Evolutionary conservation across 1,139 yeast species (phyloP).

Genomic region (Blastobotrys indianensis): DNA sequence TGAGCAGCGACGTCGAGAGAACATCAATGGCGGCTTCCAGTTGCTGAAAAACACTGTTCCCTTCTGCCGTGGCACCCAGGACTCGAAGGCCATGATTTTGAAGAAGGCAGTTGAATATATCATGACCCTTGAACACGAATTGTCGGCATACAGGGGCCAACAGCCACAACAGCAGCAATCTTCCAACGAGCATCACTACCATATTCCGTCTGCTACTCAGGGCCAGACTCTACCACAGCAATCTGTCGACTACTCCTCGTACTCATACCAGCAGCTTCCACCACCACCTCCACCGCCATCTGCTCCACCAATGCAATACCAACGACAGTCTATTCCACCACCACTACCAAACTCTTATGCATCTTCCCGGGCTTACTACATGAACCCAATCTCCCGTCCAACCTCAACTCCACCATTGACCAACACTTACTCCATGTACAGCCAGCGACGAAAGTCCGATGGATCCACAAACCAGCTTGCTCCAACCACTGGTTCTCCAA

Average conservation of each 20-base stretch:
- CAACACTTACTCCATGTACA: conserved; percentile 7
- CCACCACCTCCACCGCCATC: conserved; percentile 17
- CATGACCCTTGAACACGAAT: conserved; percentile 33
- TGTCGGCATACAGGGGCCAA: conserved; percentile 10
- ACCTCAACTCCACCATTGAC: conserved; percentile 22
- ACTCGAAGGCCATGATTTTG: conserved; percentile 41
- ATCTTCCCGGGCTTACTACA: not conserved
- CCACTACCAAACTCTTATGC: conserved; percentile 7
- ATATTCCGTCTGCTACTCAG: conserved; percentile 11
- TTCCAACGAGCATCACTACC: conserved; percentile 7
- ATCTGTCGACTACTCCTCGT: conserved; percentile 4
- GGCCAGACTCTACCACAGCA: conserved; percentile 10
- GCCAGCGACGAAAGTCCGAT: not conserved
- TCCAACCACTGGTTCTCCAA: not conserved
- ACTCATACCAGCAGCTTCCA: conserved; percentile 17
- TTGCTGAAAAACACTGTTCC: conserved; percentile 38
- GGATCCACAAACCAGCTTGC: not conserved
- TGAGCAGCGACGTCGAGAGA: conserved; percentile 42
- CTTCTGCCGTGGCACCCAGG: conserved; percentile 38
- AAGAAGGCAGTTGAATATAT: conserved; percentile 39
- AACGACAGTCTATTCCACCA: conserved; percentile 4
- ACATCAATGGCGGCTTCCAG: conserved; percentile 42
- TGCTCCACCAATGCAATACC: conserved; percentile 6
- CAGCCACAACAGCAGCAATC: conserved; percentile 10
- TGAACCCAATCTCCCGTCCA: conserved; percentile 18